These are phyloP conservation scores for Tricholoma furcatifolium DNA, from an alignment of 768 basidiomycete species.

Conservation along the genomic window DNA sequence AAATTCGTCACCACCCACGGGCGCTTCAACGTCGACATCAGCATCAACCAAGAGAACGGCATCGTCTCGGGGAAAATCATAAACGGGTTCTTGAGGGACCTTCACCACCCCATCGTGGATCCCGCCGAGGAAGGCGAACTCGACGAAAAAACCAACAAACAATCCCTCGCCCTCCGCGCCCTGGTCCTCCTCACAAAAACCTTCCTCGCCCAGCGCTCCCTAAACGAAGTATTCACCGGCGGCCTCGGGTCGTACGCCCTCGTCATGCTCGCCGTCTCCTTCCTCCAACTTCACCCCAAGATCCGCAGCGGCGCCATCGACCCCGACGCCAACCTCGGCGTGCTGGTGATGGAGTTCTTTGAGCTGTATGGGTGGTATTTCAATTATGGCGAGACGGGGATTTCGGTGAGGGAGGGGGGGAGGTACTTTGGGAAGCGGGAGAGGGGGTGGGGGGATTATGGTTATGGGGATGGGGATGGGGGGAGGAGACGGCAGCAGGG, in stretches of 20 bases:
- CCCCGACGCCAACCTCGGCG: slow-evolving; percentile 84
- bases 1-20: slow-evolving; percentile 88
- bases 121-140: neutral
- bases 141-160: slow-evolving; percentile 17
- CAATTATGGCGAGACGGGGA: slow-evolving; percentile 88
- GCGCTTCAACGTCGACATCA: slow-evolving; percentile 88
- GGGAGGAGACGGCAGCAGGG: neutral
- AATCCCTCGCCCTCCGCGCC: slow-evolving; percentile 69
- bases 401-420: slow-evolving; percentile 85
- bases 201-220: slow-evolving; percentile 82
- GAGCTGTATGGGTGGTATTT: slow-evolving; percentile 92
- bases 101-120: slow-evolving; percentile 32
- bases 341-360: slow-evolving; percentile 96
- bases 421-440: slow-evolving; percentile 82
- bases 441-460: slow-evolving; percentile 63
- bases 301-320: slow-evolving; percentile 87
- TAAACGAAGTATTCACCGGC: slow-evolving; percentile 99
- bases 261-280: slow-evolving; percentile 89
- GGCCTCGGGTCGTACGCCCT: slow-evolving; percentile 94
- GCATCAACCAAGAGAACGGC: slow-evolving; percentile 88
- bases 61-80: slow-evolving; percentile 76
- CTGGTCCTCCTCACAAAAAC: slow-evolving; percentile 89
- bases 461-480: neutral
- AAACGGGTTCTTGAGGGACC: slow-evolving; percentile 71
- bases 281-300: slow-evolving; percentile 97